Evolutionary conservation across 345 rosid species (phyloP), one percentile per base, ranked within the genome.

Genomic region (Populus pruinosa): DNA sequence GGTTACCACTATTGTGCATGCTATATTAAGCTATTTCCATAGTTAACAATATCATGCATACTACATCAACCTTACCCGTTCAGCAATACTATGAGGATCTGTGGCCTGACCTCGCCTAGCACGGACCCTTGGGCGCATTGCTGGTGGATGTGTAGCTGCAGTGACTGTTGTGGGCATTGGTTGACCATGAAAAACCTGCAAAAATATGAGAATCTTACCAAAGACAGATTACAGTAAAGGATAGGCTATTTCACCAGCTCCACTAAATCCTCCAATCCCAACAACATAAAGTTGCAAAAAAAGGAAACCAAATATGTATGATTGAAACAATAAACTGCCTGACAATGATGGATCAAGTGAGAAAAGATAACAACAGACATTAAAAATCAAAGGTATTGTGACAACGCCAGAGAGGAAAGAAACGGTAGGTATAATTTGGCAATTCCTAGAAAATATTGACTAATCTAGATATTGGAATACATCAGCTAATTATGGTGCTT

Each of bases 41-140:
- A 16, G 29, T n/a, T 59, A 43, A 13, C 64, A 59, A 9, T n/a
- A 11, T 25, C 36, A 33, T 7, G 20, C 69, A 39, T 10, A 38
- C 43, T 70, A 31, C 13, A 25, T n/a, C 59, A 65, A 21, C 63
- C 83, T 82, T 90, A 96, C 99, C 86, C 99, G 81, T 80, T 96
- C 99, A 78, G 99, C 99, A 65, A 96, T 96, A 86, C 99, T 96
- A 77, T 96, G 99, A 49, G 99, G 99, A 90, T 96, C 99, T 56
- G 99, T 96, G 76, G 99, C 99, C 75, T 96, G 99, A 67, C 99
- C 99, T 85, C 99, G 87, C 82, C 99, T 89, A 86, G 99, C 99
- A 76, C 99, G 89, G 55, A 92, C 96, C 85, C 98, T 88, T 21
- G 99, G 98, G 5, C 98, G 99, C 89, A 96, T 89, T 69, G 92